These are phyloP conservation scores for Paecilomyces sp. DNA, from an alignment of 2,329 filamentous ascomycete species.

Conservation along the genomic window DNA sequence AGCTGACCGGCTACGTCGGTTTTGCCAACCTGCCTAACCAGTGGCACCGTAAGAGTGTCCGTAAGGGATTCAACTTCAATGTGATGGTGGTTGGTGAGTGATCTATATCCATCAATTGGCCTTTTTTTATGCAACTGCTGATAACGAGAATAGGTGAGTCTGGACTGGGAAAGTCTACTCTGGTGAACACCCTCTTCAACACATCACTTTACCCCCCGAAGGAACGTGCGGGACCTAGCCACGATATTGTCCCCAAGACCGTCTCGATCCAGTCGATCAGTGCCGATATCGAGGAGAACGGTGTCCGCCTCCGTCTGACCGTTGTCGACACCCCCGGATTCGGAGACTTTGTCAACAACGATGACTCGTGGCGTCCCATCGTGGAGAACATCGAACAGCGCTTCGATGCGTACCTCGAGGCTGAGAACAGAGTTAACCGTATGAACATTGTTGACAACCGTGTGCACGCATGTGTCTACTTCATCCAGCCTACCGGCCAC, in stretches of 20 bases:
- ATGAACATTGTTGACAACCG: conserved; percentile 99
- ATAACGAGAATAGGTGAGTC: conserved; percentile 69
- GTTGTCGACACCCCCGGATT: conserved; percentile 98
- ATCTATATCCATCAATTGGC: background rate
- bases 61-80: conserved; percentile 99
- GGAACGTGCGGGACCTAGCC: conserved; percentile 94
- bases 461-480: conserved; percentile 98
- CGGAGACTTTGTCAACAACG: conserved; percentile 99
- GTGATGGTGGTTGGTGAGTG: conserved; percentile 98
- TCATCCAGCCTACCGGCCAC: conserved; percentile 98
- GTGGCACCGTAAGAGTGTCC: conserved; percentile 99
- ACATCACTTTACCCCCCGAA: conserved; percentile 97
- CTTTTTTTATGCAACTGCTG: background rate
- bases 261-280: conserved; percentile 93
- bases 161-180: conserved; percentile 95
- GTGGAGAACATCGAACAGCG: conserved; percentile 99
- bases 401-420: conserved; percentile 96
- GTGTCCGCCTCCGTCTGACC: conserved; percentile 88
- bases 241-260: conserved; percentile 98
- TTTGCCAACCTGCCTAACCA: conserved; percentile 99
- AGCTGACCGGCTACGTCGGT: conserved; percentile 96
- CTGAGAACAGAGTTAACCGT: conserved; percentile 99
- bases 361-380: conserved; percentile 98
- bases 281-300: conserved; percentile 96
- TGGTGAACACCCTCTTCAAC: conserved; percentile 99